Conservation (phyloP, 2,329 filamentous ascomycete species). For the Calonectria leucothoes region DNA sequence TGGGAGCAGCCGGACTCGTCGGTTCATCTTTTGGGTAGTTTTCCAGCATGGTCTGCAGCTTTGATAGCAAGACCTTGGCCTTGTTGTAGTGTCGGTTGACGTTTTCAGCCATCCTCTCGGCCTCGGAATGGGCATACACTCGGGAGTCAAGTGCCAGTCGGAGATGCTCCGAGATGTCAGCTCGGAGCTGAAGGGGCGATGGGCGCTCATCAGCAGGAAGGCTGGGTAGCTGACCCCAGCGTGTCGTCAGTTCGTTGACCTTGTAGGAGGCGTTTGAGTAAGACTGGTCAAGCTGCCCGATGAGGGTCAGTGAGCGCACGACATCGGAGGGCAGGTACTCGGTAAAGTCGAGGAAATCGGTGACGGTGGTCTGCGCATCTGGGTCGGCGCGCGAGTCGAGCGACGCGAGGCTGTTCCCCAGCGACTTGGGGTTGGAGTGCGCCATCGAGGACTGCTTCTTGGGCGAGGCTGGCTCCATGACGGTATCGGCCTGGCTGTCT, state of each 20-base stretch:
- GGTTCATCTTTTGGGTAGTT: conserved; percentile 68
- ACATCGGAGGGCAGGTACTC: conserved; percentile 78
- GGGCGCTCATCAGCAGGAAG: conserved; percentile 60
- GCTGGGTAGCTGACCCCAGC: conserved; percentile 67
- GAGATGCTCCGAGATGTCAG: conserved; percentile 70
- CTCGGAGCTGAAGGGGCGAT: conserved; percentile 63
- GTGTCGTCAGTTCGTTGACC: conserved; percentile 67
- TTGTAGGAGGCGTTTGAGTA: conserved; percentile 67
- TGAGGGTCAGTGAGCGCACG: conserved; percentile 72
- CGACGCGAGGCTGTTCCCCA: conserved; percentile 47
- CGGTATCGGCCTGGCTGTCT: conserved; percentile 32
- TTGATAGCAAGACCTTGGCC: conserved; percentile 67
- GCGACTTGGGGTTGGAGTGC: conserved; percentile 37
- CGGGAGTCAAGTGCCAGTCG: conserved; percentile 66
- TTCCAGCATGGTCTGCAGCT: conserved; percentile 69
- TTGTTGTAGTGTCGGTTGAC: conserved; percentile 72
- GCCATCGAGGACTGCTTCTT: conserved; percentile 42
- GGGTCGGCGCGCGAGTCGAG: conserved; percentile 69
- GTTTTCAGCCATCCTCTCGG: conserved; percentile 72
- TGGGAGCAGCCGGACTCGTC: conserved; percentile 62
- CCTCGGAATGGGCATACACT: conserved; percentile 70
- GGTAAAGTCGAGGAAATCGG: conserved; percentile 77
- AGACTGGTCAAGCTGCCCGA: conserved; percentile 71
- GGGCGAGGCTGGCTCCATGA: conserved; percentile 44
- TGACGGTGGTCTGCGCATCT: conserved; percentile 76